These are phyloP conservation scores for Deuterostichococcus epilithicus DNA, from an alignment of 139 green algal genomes.

Conservation along the genomic window DNA sequence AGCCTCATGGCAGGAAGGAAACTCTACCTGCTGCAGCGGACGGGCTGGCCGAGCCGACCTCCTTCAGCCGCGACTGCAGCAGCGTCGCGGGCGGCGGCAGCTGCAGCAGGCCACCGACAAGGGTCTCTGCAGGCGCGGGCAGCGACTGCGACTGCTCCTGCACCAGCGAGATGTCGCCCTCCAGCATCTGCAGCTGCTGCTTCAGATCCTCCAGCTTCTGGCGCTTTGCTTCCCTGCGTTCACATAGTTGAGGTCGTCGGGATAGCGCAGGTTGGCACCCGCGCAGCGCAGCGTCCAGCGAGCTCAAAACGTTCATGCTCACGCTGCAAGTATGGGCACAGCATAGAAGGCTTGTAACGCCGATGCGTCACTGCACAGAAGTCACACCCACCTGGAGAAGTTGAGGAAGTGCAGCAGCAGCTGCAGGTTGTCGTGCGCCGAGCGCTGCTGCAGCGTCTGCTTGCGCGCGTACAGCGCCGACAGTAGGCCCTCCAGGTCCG, in stretches of 20 bases:
- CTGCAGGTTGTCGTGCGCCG: conserved; percentile 52
- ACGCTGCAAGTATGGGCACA: too few relatives aligned
- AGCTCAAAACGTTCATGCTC: too few relatives aligned
- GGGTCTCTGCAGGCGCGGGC: too few relatives aligned
- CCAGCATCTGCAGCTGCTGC: conserved; percentile 52
- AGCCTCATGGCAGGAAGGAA: too few relatives aligned
- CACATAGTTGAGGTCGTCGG: not conserved
- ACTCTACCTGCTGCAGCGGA: not conserved
- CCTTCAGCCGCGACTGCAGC: conserved; percentile 1
- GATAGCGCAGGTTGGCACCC: too few relatives aligned
- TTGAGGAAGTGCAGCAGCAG: conserved; percentile 79
- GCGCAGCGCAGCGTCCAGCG: too few relatives aligned
- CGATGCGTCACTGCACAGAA: not conserved
- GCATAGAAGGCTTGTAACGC: too few relatives aligned
- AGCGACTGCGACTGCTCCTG: not conserved
- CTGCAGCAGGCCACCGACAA: not conserved
- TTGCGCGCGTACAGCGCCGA: conserved; percentile 41
- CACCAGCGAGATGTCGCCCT: conserved; percentile 53
- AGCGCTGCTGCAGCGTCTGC: conserved; percentile 37
- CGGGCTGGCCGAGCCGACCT: not conserved
- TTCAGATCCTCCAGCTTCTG: conserved; percentile 41
- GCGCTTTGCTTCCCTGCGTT: conserved; percentile 33
- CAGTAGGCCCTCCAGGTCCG: conserved; percentile 53
- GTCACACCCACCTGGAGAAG: conserved; percentile 42
- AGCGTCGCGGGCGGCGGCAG: conserved; percentile 14